These are phyloP conservation scores for Lineolata rhizophorae DNA, from an alignment of 495 filamentous ascomycete genomes.

Conservation along the genomic window DNA sequence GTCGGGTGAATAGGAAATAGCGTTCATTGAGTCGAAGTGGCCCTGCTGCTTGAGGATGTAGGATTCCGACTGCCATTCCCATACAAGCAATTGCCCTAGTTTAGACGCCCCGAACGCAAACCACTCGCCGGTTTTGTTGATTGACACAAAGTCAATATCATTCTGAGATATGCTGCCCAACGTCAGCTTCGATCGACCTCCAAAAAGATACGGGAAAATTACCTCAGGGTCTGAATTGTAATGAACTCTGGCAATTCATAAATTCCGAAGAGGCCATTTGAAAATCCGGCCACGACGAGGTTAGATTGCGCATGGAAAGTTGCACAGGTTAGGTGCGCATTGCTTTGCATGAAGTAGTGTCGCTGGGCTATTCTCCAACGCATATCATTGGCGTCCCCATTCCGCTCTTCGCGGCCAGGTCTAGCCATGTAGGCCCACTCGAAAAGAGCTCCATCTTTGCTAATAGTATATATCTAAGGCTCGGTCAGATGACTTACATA, in stretches of 20 bases:
- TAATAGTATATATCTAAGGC: slow-evolving; percentile 33
- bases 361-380: slow-evolving; percentile 73
- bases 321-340: slow-evolving; percentile 70
- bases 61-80: slow-evolving; percentile 99
- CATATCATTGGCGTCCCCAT: slow-evolving; percentile 26
- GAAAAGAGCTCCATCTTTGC: slow-evolving; percentile 45
- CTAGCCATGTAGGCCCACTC: slow-evolving; percentile 34
- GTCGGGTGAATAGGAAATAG: slow-evolving; percentile 80
- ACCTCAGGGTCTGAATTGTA: slow-evolving; percentile 67
- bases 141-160: slow-evolving; percentile 78
- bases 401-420: slow-evolving; percentile 26
- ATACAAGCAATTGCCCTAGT: slow-evolving; percentile 81
- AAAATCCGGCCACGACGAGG: slow-evolving; percentile 79
- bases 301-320: slow-evolving; percentile 72
- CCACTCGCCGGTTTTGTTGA: slow-evolving; percentile 92
- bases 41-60: slow-evolving; percentile 97
- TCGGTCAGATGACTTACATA: slow-evolving; percentile 53
- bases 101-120: slow-evolving; percentile 94
- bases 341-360: slow-evolving; percentile 82
- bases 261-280: slow-evolving; percentile 75
- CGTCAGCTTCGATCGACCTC: slow-evolving; percentile 10
- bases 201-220: slow-evolving; percentile 18
- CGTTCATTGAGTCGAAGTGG: slow-evolving; percentile 91
- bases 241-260: slow-evolving; percentile 97
- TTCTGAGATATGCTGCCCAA: slow-evolving; percentile 70